Conservation (phyloP, 495 filamentous ascomycete species). For the Penicillium ochrochloron region DNA sequence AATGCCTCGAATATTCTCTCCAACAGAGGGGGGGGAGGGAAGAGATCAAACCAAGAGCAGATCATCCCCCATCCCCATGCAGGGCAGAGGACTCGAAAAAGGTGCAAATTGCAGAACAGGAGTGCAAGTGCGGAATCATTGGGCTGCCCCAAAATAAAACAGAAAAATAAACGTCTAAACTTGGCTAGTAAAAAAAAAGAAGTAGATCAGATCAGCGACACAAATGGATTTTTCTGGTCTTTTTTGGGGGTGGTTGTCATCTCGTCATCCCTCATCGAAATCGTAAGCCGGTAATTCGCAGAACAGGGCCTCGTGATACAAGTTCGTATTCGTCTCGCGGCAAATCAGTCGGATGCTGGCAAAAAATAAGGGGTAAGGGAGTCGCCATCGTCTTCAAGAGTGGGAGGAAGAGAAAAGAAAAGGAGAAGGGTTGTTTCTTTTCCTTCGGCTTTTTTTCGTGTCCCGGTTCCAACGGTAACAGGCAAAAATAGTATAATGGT, state of each 20-base stretch:
- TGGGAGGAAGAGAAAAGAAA: background rate
- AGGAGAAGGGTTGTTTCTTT: background rate
- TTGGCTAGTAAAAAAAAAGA: slow-evolving; percentile 36
- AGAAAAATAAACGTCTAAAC: slow-evolving; percentile 51
- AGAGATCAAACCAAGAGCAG: background rate
- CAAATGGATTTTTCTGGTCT: slow-evolving; percentile 44
- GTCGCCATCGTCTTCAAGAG: slow-evolving; percentile 36
- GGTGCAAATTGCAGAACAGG: slow-evolving; percentile 9
- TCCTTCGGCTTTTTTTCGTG: slow-evolving; percentile 27
- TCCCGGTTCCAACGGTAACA: slow-evolving; percentile 5
- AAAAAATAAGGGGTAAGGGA: slow-evolving; percentile 32
- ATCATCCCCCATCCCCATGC: background rate
- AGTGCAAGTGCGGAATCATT: slow-evolving; percentile 21
- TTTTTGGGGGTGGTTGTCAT: slow-evolving; percentile 53
- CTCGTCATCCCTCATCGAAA: slow-evolving; percentile 62
- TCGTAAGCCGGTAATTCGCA: slow-evolving; percentile 55
- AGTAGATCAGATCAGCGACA: slow-evolving; percentile 44
- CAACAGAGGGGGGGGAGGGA: background rate
- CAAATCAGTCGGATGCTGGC: slow-evolving; percentile 50
- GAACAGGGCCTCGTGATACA: slow-evolving; percentile 54
- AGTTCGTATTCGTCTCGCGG: slow-evolving; percentile 52
- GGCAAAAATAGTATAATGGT: slow-evolving; percentile 5
- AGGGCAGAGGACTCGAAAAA: slow-evolving; percentile 1
- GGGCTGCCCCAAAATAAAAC: slow-evolving; percentile 51
- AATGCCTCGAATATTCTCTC: slow-evolving; percentile 9